Conservation (phyloP, 2,329 filamentous ascomycete genomes). For the Keithomyces neogunnii region DNA sequence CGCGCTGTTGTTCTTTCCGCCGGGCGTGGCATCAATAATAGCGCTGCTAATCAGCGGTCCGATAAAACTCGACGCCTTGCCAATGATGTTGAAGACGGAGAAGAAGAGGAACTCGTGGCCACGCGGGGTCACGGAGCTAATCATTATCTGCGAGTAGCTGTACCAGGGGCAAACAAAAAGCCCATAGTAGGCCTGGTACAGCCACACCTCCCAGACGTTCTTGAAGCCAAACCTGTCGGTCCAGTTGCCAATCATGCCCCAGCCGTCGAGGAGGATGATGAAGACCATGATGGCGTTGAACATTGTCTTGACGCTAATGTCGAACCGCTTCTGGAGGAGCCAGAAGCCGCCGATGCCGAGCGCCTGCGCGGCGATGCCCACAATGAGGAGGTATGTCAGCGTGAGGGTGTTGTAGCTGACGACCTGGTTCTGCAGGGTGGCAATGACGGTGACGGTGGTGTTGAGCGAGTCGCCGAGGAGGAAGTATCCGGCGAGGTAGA, state of each 20-base stretch:
- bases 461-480: conserved; percentile 62
- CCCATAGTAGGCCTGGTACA: conserved; percentile 49
- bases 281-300: conserved; percentile 55
- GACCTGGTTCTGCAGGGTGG: conserved; percentile 55
- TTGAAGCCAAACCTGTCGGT: conserved; percentile 35
- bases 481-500: conserved; percentile 61
- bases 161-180: conserved; percentile 63
- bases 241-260: conserved; percentile 40
- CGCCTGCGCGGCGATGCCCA: conserved; percentile 55
- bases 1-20: conserved; percentile 45
- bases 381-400: conserved; percentile 57
- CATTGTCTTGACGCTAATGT: conserved; percentile 57
- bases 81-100: conserved; percentile 58
- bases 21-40: conserved; percentile 54
- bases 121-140: conserved; percentile 58
- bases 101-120: conserved; percentile 67
- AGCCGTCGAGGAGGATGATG: conserved; percentile 49
- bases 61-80: conserved; percentile 60
- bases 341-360: conserved; percentile 56
- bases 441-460: conserved; percentile 61
- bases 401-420: conserved; percentile 57
- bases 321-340: conserved; percentile 50
- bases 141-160: conserved; percentile 63
- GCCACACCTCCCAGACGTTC: conserved; percentile 36
- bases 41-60: conserved; percentile 60